A percentile compares a stretch with the other conserved stretches of the same genome.
Conservation (phyloP, 306 rosid species). For the Quercus glauca region DNA sequence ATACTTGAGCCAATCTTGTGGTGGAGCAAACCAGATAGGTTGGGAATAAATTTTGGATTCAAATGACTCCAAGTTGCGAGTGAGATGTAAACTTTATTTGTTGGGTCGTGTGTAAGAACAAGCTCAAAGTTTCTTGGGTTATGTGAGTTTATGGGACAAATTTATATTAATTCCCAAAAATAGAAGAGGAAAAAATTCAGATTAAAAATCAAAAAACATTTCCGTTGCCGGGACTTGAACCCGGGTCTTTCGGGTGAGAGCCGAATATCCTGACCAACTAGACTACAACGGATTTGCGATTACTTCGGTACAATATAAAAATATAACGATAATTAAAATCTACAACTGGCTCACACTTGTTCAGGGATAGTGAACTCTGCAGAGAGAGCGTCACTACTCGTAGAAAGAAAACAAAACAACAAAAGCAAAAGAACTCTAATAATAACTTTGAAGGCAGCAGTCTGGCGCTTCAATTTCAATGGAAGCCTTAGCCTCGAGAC, state of each 20-base stretch:
- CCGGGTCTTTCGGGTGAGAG: slow-evolving; percentile 54
- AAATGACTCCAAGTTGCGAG: too few species aligned
- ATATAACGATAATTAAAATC: background rate
- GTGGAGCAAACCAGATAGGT: too few species aligned
- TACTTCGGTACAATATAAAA: rapidly evolving
- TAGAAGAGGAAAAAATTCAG: too few species aligned
- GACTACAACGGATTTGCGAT: slow-evolving; percentile 38
- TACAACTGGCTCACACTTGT: background rate
- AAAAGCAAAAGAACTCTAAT: background rate
- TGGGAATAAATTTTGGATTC: too few species aligned
- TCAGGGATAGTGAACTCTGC: background rate
- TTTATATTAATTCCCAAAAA: too few species aligned
- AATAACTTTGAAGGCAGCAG: background rate
- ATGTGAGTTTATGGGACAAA: too few species aligned
- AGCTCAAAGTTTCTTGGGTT: too few species aligned
- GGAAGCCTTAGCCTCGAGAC: slow-evolving; percentile 46
- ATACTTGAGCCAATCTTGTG: too few species aligned
- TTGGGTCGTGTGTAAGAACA: too few species aligned
- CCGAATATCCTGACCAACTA: slow-evolving; percentile 50
- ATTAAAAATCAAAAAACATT: background rate
- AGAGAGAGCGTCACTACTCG: background rate
- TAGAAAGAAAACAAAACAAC: too few species aligned
- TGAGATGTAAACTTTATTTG: background rate
- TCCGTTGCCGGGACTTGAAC: slow-evolving; percentile 56
- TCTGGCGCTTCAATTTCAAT: slow-evolving; percentile 28